phyloP scores from a whole-genome alignment of 805 yeast species.

The Sungouiozyma ichnusensis region DNA sequence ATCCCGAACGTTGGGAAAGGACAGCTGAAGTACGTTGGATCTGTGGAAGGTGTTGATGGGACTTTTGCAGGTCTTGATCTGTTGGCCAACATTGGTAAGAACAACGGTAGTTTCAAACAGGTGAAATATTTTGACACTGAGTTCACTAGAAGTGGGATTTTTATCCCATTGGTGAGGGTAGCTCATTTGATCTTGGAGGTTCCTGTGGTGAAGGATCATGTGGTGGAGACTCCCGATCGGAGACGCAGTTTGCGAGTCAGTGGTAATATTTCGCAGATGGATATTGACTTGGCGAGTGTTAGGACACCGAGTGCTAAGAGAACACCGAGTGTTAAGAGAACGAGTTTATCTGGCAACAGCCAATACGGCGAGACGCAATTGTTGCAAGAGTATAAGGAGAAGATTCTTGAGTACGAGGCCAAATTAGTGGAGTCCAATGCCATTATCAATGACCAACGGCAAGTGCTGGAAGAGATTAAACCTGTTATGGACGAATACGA shows the following conservation, averaged over 20 bases:
- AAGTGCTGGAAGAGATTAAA: constrained; percentile 24
- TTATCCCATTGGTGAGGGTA: constrained; percentile 47
- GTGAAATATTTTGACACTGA: constrained; percentile 54
- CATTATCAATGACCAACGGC: constrained; percentile 23
- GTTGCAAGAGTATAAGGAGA: constrained; percentile 6
- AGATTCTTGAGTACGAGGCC: background rate
- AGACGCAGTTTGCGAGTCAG: constrained; percentile 4
- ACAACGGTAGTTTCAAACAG: constrained; percentile 76
- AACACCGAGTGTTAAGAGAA: background rate
- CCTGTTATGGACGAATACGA: constrained; percentile 25
- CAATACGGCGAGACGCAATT: background rate
- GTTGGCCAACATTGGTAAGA: constrained; percentile 62
- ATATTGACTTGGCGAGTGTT: background rate
- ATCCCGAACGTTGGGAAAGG: constrained; percentile 69
- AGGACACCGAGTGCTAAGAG: background rate
- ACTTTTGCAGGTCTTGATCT: constrained; percentile 82
- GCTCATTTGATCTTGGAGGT: constrained; percentile 14
- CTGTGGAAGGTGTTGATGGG: constrained; percentile 62
- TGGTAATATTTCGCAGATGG: constrained; percentile 3
- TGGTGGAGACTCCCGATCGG: constrained; percentile 13
- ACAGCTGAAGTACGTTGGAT: constrained; percentile 58
- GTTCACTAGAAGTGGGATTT: constrained; percentile 61
- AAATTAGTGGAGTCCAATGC: background rate
- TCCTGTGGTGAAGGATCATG: constrained; percentile 2
- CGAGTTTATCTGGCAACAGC: background rate